These are phyloP conservation scores for Scheffersomyces ergatensis DNA, from an alignment of 805 yeast species.

Conservation along the genomic window DNA sequence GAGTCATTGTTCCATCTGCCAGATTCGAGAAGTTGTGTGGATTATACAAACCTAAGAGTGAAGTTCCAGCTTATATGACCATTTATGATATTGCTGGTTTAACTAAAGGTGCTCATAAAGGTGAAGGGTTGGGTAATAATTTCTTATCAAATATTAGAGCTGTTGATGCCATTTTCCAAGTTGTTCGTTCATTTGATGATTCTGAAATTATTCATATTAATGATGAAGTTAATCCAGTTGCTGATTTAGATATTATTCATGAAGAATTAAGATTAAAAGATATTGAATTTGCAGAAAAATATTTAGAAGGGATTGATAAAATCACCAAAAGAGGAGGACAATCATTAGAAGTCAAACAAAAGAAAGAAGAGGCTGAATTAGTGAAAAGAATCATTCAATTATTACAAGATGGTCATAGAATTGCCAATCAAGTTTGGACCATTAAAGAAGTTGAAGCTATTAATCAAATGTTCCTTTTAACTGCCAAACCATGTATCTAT, in stretches of 20 bases:
- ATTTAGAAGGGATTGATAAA: conserved; percentile 73
- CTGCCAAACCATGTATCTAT: conserved; percentile 95
- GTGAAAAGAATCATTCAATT: conserved; percentile 71
- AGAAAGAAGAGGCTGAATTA: conserved; percentile 79
- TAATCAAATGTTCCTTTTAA: conserved; percentile 80
- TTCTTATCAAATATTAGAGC: conserved; percentile 95
- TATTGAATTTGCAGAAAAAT: conserved; percentile 88
- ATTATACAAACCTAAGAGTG: conserved; percentile 77
- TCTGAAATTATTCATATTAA: conserved; percentile 97
- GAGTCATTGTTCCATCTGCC: conserved; percentile 89
- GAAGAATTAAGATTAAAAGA: conserved; percentile 95
- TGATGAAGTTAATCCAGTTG: conserved; percentile 87
- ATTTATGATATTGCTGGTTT: conserved; percentile 97
- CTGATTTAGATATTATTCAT: conserved; percentile 88
- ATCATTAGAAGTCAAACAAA: conserved; percentile 81
- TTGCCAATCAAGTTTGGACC: conserved; percentile 85
- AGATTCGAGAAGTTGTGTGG: conserved; percentile 76
- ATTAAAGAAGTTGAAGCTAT: conserved; percentile 88
- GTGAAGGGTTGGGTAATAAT: conserved; percentile 98
- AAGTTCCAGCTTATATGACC: conserved; percentile 90
- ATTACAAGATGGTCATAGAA: conserved; percentile 82
- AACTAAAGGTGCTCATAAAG: conserved; percentile 93
- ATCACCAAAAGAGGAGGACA: conserved; percentile 86
- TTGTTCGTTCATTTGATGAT: conserved; percentile 96
- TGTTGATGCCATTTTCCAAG: conserved; percentile 97